These are phyloP conservation scores for Talaromyces sp. DNA, from an alignment of 2,329 filamentous ascomycete species.

Conservation along the genomic window DNA sequence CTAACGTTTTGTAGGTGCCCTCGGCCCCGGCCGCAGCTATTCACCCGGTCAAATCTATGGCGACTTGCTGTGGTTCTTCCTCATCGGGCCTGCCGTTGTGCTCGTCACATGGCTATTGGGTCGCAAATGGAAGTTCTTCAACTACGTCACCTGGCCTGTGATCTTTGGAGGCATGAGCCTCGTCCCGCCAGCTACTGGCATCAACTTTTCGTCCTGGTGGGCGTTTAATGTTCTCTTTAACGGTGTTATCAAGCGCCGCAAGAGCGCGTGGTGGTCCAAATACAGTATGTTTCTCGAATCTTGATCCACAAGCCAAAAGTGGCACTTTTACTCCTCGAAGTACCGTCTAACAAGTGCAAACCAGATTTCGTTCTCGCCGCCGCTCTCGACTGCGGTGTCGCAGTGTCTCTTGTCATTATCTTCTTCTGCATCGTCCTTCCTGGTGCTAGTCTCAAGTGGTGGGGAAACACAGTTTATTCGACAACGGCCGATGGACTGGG, in stretches of 20 bases:
- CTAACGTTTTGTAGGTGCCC: slow-evolving; percentile 39
- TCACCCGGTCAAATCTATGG: slow-evolving; percentile 59
- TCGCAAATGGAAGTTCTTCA: slow-evolving; percentile 55
- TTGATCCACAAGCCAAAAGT: neutral
- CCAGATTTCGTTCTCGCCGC: slow-evolving; percentile 41
- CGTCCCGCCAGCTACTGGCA: slow-evolving; percentile 64
- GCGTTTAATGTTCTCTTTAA: slow-evolving; percentile 46
- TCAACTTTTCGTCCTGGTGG: slow-evolving; percentile 67
- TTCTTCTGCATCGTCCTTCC: slow-evolving; percentile 43
- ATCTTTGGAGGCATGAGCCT: slow-evolving; percentile 62
- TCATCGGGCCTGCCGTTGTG: slow-evolving; percentile 60
- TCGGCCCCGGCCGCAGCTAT: slow-evolving; percentile 66
- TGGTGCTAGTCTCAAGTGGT: slow-evolving; percentile 35
- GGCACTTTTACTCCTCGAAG: too few relatives aligned
- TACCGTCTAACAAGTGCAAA: neutral
- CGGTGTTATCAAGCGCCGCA: slow-evolving; percentile 38
- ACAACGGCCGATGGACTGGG: slow-evolving; percentile 40
- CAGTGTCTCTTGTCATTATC: slow-evolving; percentile 40
- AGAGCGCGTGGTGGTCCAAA: slow-evolving; percentile 47
- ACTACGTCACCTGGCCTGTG: slow-evolving; percentile 64
- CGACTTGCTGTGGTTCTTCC: slow-evolving; percentile 65
- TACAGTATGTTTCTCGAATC: slow-evolving; percentile 30
- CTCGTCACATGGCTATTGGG: slow-evolving; percentile 57
- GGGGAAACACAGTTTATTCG: slow-evolving; percentile 37
- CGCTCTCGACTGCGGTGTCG: slow-evolving; percentile 40